Evolutionary conservation across 2,329 filamentous ascomycete genomes (phyloP).

Genomic region (Nigrospora osmanthi): DNA sequence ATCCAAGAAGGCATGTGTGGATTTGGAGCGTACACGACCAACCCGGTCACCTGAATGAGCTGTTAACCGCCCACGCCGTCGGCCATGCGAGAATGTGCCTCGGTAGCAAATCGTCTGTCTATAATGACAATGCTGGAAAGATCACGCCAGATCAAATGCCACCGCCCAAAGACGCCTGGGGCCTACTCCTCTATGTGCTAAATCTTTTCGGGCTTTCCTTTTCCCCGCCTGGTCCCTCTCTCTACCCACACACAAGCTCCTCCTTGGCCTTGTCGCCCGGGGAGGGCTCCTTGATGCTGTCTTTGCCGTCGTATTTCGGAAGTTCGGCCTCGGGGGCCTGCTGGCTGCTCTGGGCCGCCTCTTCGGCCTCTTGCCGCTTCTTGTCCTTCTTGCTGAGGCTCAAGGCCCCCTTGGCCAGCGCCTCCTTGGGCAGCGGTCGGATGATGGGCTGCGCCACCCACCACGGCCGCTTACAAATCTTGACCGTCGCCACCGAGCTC

Average conservation of each 20-base stretch:
- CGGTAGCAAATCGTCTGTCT: too few relatives aligned
- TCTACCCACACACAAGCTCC: conserved; percentile 18
- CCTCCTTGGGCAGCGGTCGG: conserved; percentile 79
- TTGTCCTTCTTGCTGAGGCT: conserved; percentile 63
- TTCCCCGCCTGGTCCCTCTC: background rate
- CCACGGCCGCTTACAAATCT: conserved; percentile 71
- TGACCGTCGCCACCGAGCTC: conserved; percentile 60
- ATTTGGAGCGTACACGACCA: too few relatives aligned
- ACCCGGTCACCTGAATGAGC: too few relatives aligned
- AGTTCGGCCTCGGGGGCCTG: conserved; percentile 9
- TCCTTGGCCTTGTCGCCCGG: conserved; percentile 13
- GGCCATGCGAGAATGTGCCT: too few relatives aligned
- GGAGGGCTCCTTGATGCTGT: conserved; percentile 13
- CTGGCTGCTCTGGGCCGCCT: background rate
- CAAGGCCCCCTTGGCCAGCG: conserved; percentile 72
- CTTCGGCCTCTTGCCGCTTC: conserved; percentile 21
- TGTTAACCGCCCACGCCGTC: too few relatives aligned
- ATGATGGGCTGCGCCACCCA: conserved; percentile 89
- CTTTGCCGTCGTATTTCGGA: conserved; percentile 12
- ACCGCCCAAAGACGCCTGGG: too few relatives aligned
- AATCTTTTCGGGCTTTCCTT: background rate
- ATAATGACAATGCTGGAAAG: too few relatives aligned
- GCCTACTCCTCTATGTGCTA: too few relatives aligned
- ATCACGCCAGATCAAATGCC: too few relatives aligned
- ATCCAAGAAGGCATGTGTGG: too few relatives aligned